Percentiles rank a stretch among this genome's conserved stretches.
phyloP scores from a whole-genome alignment of 805 yeast species.

The Diddensiella transvaalensis region DNA sequence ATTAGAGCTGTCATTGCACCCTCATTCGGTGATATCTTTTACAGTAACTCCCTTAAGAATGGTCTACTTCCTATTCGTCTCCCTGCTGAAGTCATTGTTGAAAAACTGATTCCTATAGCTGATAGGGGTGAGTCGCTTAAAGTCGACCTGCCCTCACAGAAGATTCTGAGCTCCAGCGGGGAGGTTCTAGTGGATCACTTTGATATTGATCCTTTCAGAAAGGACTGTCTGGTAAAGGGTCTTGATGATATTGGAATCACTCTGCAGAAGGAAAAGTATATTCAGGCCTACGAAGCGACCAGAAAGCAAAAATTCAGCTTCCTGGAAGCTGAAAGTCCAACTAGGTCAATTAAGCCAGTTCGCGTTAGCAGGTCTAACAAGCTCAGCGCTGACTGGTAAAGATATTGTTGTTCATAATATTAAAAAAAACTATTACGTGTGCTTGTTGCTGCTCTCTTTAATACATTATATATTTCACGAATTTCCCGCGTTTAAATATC shows the following conservation, averaged over 20 bases:
- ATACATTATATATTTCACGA: too few species aligned
- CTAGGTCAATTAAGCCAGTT: conserved; percentile 54
- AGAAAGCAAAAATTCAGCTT: conserved; percentile 84
- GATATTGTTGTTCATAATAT: neutral
- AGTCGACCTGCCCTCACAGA: conserved; percentile 84
- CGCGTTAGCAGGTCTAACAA: conserved; percentile 17
- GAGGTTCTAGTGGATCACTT: conserved; percentile 77
- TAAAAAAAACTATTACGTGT: neutral
- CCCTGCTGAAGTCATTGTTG: conserved; percentile 69
- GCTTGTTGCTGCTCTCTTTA: neutral
- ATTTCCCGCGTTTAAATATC: too few species aligned
- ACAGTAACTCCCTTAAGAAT: conserved; percentile 95
- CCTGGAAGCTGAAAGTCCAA: conserved; percentile 79
- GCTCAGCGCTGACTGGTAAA: conserved; percentile 15
- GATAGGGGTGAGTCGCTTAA: conserved; percentile 65
- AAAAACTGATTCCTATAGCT: conserved; percentile 78
- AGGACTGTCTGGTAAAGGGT: conserved; percentile 91
- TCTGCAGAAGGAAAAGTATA: conserved; percentile 78
- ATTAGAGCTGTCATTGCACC: conserved; percentile 95
- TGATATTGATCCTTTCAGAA: conserved; percentile 87
- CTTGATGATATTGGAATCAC: conserved; percentile 97
- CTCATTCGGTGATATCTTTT: conserved; percentile 96
- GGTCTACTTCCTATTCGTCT: conserved; percentile 90
- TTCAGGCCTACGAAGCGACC: conserved; percentile 65
- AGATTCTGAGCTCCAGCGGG: conserved; percentile 61